Conservation (phyloP, 148 eudicot genomes). For the Talinum fruticosum region DNA sequence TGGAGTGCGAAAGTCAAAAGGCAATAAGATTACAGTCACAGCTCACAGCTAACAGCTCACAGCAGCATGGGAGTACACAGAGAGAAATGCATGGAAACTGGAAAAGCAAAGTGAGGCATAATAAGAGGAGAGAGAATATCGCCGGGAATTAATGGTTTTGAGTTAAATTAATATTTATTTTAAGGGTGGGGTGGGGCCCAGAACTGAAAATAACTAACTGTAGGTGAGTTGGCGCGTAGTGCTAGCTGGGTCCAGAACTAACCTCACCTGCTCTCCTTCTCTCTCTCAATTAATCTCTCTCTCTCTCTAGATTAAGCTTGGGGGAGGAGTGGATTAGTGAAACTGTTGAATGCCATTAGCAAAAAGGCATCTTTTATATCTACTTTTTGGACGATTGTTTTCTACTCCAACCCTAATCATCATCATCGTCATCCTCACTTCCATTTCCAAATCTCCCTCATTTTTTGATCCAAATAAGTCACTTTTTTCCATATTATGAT, state of each 20-base stretch:
- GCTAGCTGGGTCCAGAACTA: conserved; percentile 11
- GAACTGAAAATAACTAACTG: not conserved
- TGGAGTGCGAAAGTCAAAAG: not conserved
- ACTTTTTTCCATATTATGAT: too few relatives aligned
- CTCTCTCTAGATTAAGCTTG: not conserved
- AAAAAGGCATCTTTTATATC: not conserved
- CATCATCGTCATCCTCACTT: not conserved
- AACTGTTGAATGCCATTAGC: not conserved
- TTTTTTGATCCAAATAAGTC: too few relatives aligned
- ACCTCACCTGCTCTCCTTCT: not conserved
- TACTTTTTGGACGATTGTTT: conserved; percentile 20
- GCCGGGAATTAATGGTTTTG: not conserved
- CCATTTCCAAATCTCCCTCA: not conserved
- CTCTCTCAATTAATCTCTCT: not conserved
- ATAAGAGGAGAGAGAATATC: not conserved
- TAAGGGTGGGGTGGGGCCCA: not conserved
- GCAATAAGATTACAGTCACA: not conserved
- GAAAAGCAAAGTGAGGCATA: not conserved
- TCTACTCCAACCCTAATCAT: conserved; percentile 15
- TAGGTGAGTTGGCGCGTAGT: conserved; percentile 2
- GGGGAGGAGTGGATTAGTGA: not conserved
- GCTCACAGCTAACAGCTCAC: not conserved
- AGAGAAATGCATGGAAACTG: not conserved
- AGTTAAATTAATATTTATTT: too few relatives aligned
- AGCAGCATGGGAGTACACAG: not conserved